Conservation (phyloP, 306 rosid species). For the Casuarina glauca region DNA sequence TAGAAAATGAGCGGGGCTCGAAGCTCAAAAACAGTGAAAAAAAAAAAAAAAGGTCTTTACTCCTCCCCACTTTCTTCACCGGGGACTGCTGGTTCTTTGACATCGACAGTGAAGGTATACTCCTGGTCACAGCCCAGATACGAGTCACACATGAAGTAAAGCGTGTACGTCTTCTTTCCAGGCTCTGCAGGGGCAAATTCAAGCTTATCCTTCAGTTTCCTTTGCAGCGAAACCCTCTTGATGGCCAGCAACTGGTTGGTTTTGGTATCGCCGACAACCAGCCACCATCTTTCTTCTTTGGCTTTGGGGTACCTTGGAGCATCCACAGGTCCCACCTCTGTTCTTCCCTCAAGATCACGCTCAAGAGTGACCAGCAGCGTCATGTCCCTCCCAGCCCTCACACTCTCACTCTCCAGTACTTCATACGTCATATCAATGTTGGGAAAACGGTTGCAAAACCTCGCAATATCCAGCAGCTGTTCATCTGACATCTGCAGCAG, state of each 20-base stretch:
- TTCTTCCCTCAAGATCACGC: constrained; percentile 74
- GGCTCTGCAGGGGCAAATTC: constrained; percentile 72
- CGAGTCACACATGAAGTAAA: constrained; percentile 90
- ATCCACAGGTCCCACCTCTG: constrained; percentile 69
- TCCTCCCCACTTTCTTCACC: constrained; percentile 48
- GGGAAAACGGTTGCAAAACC: constrained; percentile 81
- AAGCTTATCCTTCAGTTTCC: constrained; percentile 71
- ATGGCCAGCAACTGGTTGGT: constrained; percentile 72
- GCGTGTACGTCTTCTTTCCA: constrained; percentile 70
- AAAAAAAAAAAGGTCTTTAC: constrained; percentile 6
- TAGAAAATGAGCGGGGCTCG: no score
- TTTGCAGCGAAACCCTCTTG: constrained; percentile 71
- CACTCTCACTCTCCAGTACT: constrained; percentile 55
- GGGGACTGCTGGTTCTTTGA: constrained; percentile 49
- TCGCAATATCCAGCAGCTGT: constrained; percentile 74
- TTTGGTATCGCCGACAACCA: constrained; percentile 80
- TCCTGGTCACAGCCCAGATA: constrained; percentile 97
- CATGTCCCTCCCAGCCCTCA: constrained; percentile 62
- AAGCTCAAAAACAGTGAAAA: not conserved
- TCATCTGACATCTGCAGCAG: constrained; percentile 75
- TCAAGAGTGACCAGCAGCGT: constrained; percentile 68
- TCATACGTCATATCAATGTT: constrained; percentile 74
- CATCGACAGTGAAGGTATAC: constrained; percentile 60
- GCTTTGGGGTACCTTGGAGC: constrained; percentile 78
- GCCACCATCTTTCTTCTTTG: constrained; percentile 99